A percentile compares a stretch with the other conserved stretches of the same genome.
Evolutionary conservation across 805 yeast genomes (phyloP).

Genomic region (Danielia oregonensis): DNA sequence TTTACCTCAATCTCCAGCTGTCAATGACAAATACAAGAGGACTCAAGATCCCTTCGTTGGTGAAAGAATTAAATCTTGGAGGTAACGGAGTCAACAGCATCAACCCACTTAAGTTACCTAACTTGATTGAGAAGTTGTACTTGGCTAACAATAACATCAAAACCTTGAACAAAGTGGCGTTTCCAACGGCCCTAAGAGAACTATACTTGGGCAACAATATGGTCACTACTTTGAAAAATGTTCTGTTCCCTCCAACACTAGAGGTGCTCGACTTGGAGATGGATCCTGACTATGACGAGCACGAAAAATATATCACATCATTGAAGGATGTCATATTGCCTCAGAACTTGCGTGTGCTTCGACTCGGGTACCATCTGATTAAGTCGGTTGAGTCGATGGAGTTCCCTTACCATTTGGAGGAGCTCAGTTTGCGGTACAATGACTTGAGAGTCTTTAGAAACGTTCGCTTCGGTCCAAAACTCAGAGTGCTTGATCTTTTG

Average conservation of each 20-base stretch:
- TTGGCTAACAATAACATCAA: slow-evolving; percentile 40
- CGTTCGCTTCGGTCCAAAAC: slow-evolving; percentile 32
- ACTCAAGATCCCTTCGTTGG: slow-evolving; percentile 32
- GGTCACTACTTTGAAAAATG: slow-evolving; percentile 43
- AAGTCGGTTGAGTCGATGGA: slow-evolving; percentile 36
- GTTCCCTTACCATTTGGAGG: slow-evolving; percentile 31
- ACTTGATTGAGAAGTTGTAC: slow-evolving; percentile 34
- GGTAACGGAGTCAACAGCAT: slow-evolving; percentile 43
- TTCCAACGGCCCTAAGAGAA: slow-evolving; percentile 33
- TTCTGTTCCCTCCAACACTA: slow-evolving; percentile 34
- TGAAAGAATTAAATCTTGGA: slow-evolving; percentile 30
- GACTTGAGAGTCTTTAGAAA: slow-evolving; percentile 35
- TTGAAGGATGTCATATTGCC: slow-evolving; percentile 41
- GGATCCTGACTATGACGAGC: slow-evolving; percentile 40
- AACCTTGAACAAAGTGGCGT: slow-evolving; percentile 40
- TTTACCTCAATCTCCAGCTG: slow-evolving; percentile 36
- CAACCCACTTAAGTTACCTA: slow-evolving; percentile 42
- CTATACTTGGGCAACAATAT: slow-evolving; percentile 40
- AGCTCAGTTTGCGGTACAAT: slow-evolving; percentile 35
- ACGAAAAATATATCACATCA: slow-evolving; percentile 39
- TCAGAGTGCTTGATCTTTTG: slow-evolving; percentile 34
- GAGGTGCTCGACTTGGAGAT: slow-evolving; percentile 40
- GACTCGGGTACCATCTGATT: slow-evolving; percentile 38
- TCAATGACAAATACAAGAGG: slow-evolving; percentile 45
- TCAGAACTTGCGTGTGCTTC: slow-evolving; percentile 29